A percentile compares a stretch with the other conserved stretches of the same genome.
Evolutionary conservation across 345 rosid genomes (phyloP).

Genomic region (Hibiscus tridactylites): DNA sequence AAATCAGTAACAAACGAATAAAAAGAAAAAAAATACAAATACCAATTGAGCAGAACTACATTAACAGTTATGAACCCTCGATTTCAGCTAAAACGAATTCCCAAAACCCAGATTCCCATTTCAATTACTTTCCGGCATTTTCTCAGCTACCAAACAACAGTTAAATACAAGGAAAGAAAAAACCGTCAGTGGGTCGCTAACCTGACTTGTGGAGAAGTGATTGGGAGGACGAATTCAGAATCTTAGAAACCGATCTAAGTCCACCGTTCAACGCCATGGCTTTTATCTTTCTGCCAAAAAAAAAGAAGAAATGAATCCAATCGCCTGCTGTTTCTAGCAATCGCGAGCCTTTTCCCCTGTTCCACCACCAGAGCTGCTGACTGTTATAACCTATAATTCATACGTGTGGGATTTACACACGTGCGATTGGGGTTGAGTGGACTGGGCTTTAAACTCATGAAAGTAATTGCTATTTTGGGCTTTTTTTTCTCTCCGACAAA

Average conservation of each 20-base stretch:
- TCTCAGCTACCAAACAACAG: neutral
- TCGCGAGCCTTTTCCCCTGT: neutral
- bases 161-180: neutral
- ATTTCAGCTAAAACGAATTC: neutral
- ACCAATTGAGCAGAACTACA: neutral
- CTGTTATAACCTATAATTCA: neutral
- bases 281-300: neutral
- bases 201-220: conserved; percentile 56
- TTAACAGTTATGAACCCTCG: neutral
- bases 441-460: neutral
- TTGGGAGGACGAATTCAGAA: conserved; percentile 44
- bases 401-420: neutral
- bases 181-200: conserved; percentile 5
- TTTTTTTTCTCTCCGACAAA: too few species aligned
- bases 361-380: conserved; percentile 12
- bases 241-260: conserved; percentile 59
- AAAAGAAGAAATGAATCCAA: neutral
- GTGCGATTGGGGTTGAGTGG: neutral
- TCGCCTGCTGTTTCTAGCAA: neutral
- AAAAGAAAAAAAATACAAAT: neutral
- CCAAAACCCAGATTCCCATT: neutral
- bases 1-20: neutral
- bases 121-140: neutral
- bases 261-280: conserved; percentile 62
- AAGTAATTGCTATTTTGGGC: neutral